Evolutionary conservation across 129 eudicot genomes (phyloP).

Genomic region (Saussurea involucrata): DNA sequence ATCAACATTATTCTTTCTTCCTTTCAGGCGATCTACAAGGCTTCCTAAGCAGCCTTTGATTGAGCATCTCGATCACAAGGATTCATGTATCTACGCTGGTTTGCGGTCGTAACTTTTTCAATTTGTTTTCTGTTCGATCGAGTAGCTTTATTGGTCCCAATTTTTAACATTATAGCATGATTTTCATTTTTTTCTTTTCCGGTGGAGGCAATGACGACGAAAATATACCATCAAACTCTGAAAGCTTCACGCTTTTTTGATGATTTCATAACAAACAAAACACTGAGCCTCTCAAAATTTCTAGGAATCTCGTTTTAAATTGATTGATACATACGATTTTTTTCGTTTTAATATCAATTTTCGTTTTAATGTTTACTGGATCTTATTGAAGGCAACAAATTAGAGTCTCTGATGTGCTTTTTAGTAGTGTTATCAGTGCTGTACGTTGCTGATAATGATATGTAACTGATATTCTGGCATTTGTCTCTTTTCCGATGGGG

Average conservation of each 20-base stretch:
- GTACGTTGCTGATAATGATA: constrained; percentile 48
- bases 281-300: constrained; percentile 33
- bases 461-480: constrained; percentile 59
- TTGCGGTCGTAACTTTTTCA: background rate
- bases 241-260: constrained; percentile 44
- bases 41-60: background rate
- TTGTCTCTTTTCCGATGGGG: constrained; percentile 5
- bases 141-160: background rate
- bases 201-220: constrained; percentile 38
- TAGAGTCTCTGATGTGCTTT: constrained; percentile 62
- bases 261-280: constrained; percentile 12
- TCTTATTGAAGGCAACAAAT: constrained; percentile 46
- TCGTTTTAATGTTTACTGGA: background rate
- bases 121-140: background rate
- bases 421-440: constrained; percentile 40
- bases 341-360: no score
- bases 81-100: no score
- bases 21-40: background rate
- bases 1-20: background rate
- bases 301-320: background rate
- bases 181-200: background rate
- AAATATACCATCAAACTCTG: constrained; percentile 71
- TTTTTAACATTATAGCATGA: background rate
- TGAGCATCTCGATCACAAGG: no score
- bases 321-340: background rate